Evolutionary conservation across 257 asterid genomes (phyloP).

Genomic region (Asclepias syriaca): DNA sequence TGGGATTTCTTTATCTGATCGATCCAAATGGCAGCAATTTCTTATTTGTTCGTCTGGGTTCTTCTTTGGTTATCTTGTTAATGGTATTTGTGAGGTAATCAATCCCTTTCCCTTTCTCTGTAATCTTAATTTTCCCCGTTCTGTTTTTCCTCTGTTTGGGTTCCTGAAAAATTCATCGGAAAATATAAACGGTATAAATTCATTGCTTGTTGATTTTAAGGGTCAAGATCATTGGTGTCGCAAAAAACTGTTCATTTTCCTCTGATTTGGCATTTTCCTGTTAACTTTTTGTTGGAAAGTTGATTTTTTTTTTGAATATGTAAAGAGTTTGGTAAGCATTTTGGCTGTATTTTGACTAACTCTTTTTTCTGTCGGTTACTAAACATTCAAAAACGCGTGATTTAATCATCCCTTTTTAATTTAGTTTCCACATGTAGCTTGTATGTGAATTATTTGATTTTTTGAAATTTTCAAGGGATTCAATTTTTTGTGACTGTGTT

Average conservation of each 20-base stretch:
- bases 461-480: neutral
- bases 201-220: neutral
- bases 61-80: slow-evolving; percentile 91
- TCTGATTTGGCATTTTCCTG: neutral
- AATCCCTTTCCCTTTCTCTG: neutral
- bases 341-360: slow-evolving; percentile 5
- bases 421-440: neutral
- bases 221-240: neutral
- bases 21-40: slow-evolving; percentile 84
- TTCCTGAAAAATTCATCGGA: neutral
- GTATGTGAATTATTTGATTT: neutral
- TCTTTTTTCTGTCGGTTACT: neutral
- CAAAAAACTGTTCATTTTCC: too few species aligned
- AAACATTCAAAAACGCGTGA: neutral
- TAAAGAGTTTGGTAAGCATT: slow-evolving; percentile 5
- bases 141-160: neutral
- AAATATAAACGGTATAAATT: neutral
- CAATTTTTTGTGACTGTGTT: neutral
- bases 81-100: slow-evolving; percentile 87
- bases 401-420: neutral
- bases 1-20: slow-evolving; percentile 65
- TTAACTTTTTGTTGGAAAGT: neutral
- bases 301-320: neutral
- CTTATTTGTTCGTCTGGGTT: slow-evolving; percentile 80
- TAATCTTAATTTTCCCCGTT: neutral